Base-by-base conservation (phyloP, 176 grass and related monocot genomes). In the Triticum urartu region DNA sequence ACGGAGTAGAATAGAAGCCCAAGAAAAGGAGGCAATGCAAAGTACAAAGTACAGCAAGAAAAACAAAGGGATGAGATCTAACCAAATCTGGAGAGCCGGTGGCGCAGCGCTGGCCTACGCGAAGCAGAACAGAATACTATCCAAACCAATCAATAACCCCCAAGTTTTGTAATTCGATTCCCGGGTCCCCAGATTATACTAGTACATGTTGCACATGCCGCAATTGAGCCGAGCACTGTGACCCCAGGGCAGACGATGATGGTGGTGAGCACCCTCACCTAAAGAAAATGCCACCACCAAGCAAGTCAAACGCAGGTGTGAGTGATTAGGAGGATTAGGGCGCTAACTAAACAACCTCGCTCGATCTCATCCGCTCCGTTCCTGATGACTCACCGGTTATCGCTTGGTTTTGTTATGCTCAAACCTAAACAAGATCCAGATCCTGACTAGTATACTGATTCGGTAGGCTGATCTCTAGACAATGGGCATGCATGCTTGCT, bases 201-300 rank as follows among this genome's bases (percentile, higher is more conserved):
- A 82, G 20, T 87, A 77, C 69, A 63, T 42, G 70, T 32, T 56
- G 81, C 87, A 84, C 81, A 88, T 88, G 87, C 47, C 73, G 34
- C 28, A 83, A 71, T 82, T 32, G 60, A 25, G 60, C 21, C 18
- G 6, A 5, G 48, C 48, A 2, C 42, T 50, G 42, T n/a, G 36
- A 11, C 11, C 71, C 40, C n/a, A 24, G 5, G 8, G 38, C 38
- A 40, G 40, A 42, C 1, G n/a, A n/a, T 10, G 60, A 63, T 63
- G 56, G 0, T 59, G 56, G 0, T 59, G 56, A 9, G 72, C 3
- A 13, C 24, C 34, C 25, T 87, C 67, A 26, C 1, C 26, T 26
- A 1, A 26, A 1, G 1, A 15, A 83, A 40, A 74, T 45, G 70
- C 20, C 11, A 1, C 0, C 32, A 63, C 14, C 73, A 69, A 6